Conservation (phyloP, 2,329 filamentous ascomycete species). For the Penicillium frequentans region DNA sequence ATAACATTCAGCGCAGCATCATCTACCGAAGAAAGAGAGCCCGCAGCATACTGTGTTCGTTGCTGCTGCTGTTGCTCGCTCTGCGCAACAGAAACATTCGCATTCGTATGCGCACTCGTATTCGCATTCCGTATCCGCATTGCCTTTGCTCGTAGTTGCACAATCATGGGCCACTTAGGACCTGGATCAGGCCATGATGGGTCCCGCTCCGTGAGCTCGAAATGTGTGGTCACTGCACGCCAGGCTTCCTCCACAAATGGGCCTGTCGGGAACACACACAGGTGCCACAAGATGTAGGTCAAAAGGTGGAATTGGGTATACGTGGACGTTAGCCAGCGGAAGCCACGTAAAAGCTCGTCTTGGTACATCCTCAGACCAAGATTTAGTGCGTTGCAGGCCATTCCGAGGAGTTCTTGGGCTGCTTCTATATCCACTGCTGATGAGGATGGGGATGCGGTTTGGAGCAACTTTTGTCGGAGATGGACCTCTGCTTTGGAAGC, state of each 20-base stretch:
- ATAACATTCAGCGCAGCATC: background rate
- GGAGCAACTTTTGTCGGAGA: constrained; percentile 26
- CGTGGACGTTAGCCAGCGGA: constrained; percentile 40
- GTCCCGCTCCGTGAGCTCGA: constrained; percentile 16
- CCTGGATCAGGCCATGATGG: constrained; percentile 21
- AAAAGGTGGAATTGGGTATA: constrained; percentile 48
- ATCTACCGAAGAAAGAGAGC: background rate
- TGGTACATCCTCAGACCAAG: constrained; percentile 27
- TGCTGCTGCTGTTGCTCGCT: background rate
- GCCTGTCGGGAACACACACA: constrained; percentile 41
- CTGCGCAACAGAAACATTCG: background rate
- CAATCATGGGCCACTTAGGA: constrained; percentile 24
- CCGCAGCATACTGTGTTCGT: no score
- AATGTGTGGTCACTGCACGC: constrained; percentile 14
- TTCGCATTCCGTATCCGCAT: constrained; percentile 1
- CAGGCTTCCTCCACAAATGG: constrained; percentile 36
- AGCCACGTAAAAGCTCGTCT: constrained; percentile 42
- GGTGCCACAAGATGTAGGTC: constrained; percentile 47
- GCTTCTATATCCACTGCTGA: constrained; percentile 17
- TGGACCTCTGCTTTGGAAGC: constrained; percentile 39
- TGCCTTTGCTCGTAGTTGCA: constrained; percentile 20
- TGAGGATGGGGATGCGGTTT: constrained; percentile 11
- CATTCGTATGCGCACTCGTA: background rate
- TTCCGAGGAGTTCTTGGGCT: constrained; percentile 34
- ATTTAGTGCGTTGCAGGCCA: constrained; percentile 39